Evolutionary conservation across 257 asterid genomes (phyloP), one percentile per base, ranked within the genome.

Genomic region (Craterostigma plantagineum): DNA sequence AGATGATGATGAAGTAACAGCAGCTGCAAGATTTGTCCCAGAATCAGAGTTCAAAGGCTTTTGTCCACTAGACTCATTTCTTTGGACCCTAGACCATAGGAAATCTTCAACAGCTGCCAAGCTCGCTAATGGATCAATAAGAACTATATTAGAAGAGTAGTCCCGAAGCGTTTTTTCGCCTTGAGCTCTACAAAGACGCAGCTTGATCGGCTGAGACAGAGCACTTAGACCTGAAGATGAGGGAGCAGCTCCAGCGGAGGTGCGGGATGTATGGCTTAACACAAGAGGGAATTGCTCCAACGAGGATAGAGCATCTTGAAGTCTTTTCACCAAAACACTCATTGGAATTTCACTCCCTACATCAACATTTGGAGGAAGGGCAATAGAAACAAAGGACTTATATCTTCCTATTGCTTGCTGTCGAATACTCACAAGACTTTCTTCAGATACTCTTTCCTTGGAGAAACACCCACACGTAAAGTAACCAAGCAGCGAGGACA

Each of bases 141-240:
- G 59, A 23, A 91, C 96, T 50, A 91, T 69, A 59, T 84, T 80
- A 18, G 99, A 83, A 8, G 99, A 91, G 73, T 91, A 91, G 62
- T 91, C 99, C 34, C 92, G 96, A 3, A 91, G 92, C 56, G 93
- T 75, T 66, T 80, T 84, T 51, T 91, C 99, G 56, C 92, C 99
- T 38, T 68, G 73, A 35, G 91, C 92, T 63, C 99, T 69, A 51
- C 99, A 91, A 48, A 91, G 99, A 43, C 99, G 92, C 55, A 91
- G 68, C 79, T 91, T 91, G 41, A 84, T 70, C 42, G 96, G 96
- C 54, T 80, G 94, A 12, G 96, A 66, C 44, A 91, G 72, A 51
- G 91, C 92, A 67, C 80, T 68, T 48, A 84, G 64, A 57, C 99
- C 96, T 61, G 96, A 91, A 57, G 95, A 77, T 55, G 80, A 94